phyloP scores from a whole-genome alignment of 257 asterid species.

The Fraxinus quadrangulata region DNA sequence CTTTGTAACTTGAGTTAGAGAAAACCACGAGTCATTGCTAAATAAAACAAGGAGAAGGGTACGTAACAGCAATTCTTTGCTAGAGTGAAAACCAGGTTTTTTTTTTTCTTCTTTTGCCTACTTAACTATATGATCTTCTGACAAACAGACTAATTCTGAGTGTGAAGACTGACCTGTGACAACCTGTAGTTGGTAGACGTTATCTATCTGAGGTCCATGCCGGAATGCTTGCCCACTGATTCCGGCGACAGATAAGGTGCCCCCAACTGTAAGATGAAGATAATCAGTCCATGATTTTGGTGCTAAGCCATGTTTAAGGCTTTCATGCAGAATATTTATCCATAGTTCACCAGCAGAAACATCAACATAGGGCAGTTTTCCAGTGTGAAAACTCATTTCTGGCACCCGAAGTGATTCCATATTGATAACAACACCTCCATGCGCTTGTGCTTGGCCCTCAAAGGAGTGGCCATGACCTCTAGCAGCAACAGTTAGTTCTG shows the following conservation, averaged over 20 bases:
- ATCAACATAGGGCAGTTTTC: constrained; percentile 63
- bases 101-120: not conserved
- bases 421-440: constrained; percentile 58
- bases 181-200: constrained; percentile 82
- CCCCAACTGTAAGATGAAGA: constrained; percentile 91
- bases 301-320: constrained; percentile 70
- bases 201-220: constrained; percentile 92
- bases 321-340: constrained; percentile 76
- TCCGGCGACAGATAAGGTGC: constrained; percentile 91
- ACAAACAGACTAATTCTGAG: not conserved
- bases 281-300: constrained; percentile 98
- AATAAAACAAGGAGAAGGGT: not conserved
- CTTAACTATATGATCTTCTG: not conserved
- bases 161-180: constrained; percentile 65
- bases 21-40: not conserved
- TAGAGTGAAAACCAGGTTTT: not conserved
- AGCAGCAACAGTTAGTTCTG: constrained; percentile 72
- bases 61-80: not conserved
- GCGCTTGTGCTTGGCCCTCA: constrained; percentile 83
- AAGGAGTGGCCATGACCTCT: constrained; percentile 89
- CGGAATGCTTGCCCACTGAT: constrained; percentile 92
- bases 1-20: not conserved
- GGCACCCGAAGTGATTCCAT: constrained; percentile 64
- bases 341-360: constrained; percentile 87
- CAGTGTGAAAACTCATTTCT: constrained; percentile 51